Conservation (phyloP, 371 early-diverging fungal genomes). For the Globomyces sp. region DNA sequence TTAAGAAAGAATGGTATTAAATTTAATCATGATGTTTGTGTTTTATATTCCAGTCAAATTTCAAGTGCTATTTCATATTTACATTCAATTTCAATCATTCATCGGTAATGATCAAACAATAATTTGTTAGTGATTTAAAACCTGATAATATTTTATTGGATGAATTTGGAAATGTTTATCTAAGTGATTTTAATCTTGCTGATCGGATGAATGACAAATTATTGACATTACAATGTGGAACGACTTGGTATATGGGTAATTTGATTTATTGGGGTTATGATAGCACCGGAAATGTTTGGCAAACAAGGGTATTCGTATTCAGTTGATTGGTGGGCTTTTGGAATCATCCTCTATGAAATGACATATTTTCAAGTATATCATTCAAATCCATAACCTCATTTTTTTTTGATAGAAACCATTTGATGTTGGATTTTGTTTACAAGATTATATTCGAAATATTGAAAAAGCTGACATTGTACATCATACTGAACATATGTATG, state of each 20-base stretch:
- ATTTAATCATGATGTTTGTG: constrained; percentile 69
- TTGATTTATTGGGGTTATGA: not conserved
- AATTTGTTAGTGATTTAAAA: constrained; percentile 71
- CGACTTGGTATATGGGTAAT: constrained; percentile 68
- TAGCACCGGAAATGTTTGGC: constrained; percentile 78
- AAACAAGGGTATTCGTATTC: constrained; percentile 84
- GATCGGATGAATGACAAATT: constrained; percentile 22
- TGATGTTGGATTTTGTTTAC: not conserved
- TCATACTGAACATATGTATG: not conserved
- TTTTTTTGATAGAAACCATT: not conserved
- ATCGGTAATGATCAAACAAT: constrained; percentile 44
- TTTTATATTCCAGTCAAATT: constrained; percentile 78
- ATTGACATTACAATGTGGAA: constrained; percentile 44
- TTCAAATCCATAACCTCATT: not conserved
- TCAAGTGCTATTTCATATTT: constrained; percentile 69
- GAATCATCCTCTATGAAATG: constrained; percentile 79
- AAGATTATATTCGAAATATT: not conserved
- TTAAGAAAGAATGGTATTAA: constrained; percentile 46
- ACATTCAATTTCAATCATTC: constrained; percentile 72
- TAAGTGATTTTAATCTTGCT: constrained; percentile 60
- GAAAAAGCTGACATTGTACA: not conserved
- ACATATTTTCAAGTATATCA: not conserved
- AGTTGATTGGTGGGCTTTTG: constrained; percentile 98
- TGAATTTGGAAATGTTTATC: constrained; percentile 44
- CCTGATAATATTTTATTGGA: constrained; percentile 90